Evolutionary conservation across 1,139 yeast genomes (phyloP), one percentile per base, ranked within the genome.

Genomic region (Geotrichum fermentans): DNA sequence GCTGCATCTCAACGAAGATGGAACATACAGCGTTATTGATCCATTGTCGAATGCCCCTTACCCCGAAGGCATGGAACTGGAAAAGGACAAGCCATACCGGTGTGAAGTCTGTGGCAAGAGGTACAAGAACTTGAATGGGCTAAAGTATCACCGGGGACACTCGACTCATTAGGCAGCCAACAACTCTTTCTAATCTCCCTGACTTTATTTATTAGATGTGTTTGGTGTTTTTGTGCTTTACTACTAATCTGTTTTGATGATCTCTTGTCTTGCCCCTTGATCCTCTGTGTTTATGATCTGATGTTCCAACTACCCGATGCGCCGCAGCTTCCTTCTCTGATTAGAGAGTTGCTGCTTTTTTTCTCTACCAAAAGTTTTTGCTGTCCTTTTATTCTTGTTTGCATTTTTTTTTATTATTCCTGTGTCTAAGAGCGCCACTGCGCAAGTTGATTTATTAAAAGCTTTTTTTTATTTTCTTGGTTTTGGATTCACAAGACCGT

Each of bases 21-120:
- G 98, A 6, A 83, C 96, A 1, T 84, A 84, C 56, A 82, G 92
- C 44, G 89, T 92, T 39, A 85, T 92, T 55, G 96, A 92, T 66
- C 98, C 98, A 7, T 88, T 87, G 61, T 82, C 90, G 39, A 88
- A 88, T 63, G 79, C 89, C 48, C 96, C 96, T 7, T 87, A 87
- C 64, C 85, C 90, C 43, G 97, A 90, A 65, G 96, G 96, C 6
- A 68, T 69, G 64, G 95, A 92, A 34, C 79, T 89, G 78, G 98
- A 92, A 67, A 89, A 88, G 73, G 98, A 92, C 71, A 94, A 94
- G 71, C 99, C 98, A 32, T 92, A 92, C 67, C 78, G 97, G 62
- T 92, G 99, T 70, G 97, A 92, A 68, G 96, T 92, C 42, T 92
- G 99, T 70, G 97, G 97, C 50, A 94, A 92, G 71, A 75, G 98